These are phyloP conservation scores for Prunus davidiana DNA, from an alignment of 306 rosid species.

Conservation along the genomic window DNA sequence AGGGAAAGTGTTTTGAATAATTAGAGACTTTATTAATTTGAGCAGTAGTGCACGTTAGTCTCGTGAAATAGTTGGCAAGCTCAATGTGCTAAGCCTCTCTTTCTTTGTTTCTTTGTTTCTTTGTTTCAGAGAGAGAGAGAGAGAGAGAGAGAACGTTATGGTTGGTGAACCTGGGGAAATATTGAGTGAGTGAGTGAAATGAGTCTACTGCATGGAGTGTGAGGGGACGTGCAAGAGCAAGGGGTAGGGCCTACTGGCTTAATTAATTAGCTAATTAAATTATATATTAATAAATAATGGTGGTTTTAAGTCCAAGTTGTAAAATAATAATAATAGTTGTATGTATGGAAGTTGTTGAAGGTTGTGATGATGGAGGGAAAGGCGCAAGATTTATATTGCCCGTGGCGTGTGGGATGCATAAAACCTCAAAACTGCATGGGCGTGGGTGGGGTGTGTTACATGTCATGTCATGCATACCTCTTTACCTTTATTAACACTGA, in stretches of 20 bases:
- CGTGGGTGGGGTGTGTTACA: too few relatives aligned
- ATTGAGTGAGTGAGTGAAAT: slow-evolving; percentile 14
- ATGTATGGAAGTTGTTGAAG: slow-evolving; percentile 3
- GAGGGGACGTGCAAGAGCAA: slow-evolving; percentile 45
- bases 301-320: slow-evolving; percentile 9
- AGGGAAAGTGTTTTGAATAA: not conserved
- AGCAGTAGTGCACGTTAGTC: slow-evolving; percentile 45
- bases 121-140: not conserved
- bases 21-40: not conserved
- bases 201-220: slow-evolving; percentile 10
- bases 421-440: not conserved
- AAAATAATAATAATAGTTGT: not conserved
- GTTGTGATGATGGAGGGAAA: not conserved
- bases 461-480: not conserved
- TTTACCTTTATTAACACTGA: not conserved
- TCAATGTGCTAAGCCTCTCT: slow-evolving; percentile 34
- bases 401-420: slow-evolving; percentile 12
- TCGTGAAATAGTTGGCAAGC: slow-evolving; percentile 59
- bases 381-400: slow-evolving; percentile 27
- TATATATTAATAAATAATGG: not conserved
- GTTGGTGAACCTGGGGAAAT: slow-evolving; percentile 44
- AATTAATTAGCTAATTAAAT: not conserved
- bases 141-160: slow-evolving; percentile 39
- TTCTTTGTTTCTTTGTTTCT: not conserved
- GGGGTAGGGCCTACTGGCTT: not conserved